phyloP scores from a whole-genome alignment of 2,329 filamentous ascomycete genomes.

The Microdochium paspali region DNA sequence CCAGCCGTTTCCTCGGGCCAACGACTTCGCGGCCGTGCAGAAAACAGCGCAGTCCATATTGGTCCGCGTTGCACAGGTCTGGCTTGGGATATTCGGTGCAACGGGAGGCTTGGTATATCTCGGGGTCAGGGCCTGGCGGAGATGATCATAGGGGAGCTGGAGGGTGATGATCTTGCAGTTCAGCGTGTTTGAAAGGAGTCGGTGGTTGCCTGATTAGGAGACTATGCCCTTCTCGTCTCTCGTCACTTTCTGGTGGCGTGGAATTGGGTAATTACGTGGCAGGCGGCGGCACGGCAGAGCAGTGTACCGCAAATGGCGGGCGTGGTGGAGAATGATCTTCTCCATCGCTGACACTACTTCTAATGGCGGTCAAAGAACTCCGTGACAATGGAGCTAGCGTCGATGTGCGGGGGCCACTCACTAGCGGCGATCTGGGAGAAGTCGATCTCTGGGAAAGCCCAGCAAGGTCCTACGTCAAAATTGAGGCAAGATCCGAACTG shows the following conservation, averaged over 20 bases:
- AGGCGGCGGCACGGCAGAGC: too few species aligned
- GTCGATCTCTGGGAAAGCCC: constrained; percentile 34
- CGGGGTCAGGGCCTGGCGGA: neutral
- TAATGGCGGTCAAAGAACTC: constrained; percentile 31
- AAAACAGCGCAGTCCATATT: neutral
- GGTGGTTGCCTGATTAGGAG: too few species aligned
- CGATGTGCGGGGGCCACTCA: constrained; percentile 28
- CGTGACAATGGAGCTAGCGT: constrained; percentile 32
- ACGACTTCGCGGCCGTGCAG: constrained; percentile 3
- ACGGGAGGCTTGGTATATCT: neutral
- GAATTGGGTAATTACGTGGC: too few species aligned
- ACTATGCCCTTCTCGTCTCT: too few species aligned
- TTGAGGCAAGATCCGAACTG: too few species aligned
- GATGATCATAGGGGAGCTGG: too few species aligned
- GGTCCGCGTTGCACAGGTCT: neutral
- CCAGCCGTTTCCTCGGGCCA: constrained; percentile 5
- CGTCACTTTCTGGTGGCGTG: too few species aligned
- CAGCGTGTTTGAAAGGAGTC: too few species aligned
- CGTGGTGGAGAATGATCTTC: too few species aligned
- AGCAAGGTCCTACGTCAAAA: constrained; percentile 24
- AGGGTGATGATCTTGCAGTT: too few species aligned
- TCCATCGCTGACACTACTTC: constrained; percentile 11
- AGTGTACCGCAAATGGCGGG: too few species aligned
- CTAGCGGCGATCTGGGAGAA: constrained; percentile 29
- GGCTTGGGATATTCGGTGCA: neutral